Percentiles rank a stretch among this genome's conserved stretches.
Evolutionary conservation across 106 monocot species (phyloP).

Genomic region (Phalaenopsis equestris): DNA sequence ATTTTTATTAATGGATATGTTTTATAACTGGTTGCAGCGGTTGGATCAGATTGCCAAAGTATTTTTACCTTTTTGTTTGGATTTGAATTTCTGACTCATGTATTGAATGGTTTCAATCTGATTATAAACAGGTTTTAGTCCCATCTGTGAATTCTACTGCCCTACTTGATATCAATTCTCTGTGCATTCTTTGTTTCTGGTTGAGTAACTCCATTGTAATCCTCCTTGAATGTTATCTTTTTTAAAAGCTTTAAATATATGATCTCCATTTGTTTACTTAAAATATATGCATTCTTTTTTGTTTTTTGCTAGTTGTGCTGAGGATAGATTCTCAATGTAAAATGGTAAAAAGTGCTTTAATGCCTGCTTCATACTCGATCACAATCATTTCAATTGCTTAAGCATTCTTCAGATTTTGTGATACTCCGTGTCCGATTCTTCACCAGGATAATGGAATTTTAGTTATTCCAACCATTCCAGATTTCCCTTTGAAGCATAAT

Average conservation of each 20-base stretch:
- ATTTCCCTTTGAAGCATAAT: conserved; percentile 37
- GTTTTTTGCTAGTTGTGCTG: background rate
- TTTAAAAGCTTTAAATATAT: background rate
- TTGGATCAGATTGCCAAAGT: too few species aligned
- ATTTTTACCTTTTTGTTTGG: background rate
- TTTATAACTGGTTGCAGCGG: too few species aligned
- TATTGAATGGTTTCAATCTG: background rate
- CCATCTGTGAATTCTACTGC: too few species aligned
- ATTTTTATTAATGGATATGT: too few species aligned
- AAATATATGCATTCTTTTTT: background rate
- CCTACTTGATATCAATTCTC: too few species aligned
- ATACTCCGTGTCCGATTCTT: background rate
- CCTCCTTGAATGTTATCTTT: background rate
- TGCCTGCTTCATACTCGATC: background rate
- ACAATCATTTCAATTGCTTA: background rate
- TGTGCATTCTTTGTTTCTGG: too few species aligned
- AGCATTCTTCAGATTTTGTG: background rate
- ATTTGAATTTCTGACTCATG: background rate
- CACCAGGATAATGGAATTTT: conserved; percentile 80
- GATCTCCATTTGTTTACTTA: background rate
- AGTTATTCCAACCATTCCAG: conserved; percentile 73
- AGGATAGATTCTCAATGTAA: background rate
- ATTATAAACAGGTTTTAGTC: too few species aligned
- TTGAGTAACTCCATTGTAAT: background rate
- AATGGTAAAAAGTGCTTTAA: background rate